These are phyloP conservation scores for Selaginella tamariscina DNA, from an alignment of 75 land plant genomes.

Conservation along the genomic window DNA sequence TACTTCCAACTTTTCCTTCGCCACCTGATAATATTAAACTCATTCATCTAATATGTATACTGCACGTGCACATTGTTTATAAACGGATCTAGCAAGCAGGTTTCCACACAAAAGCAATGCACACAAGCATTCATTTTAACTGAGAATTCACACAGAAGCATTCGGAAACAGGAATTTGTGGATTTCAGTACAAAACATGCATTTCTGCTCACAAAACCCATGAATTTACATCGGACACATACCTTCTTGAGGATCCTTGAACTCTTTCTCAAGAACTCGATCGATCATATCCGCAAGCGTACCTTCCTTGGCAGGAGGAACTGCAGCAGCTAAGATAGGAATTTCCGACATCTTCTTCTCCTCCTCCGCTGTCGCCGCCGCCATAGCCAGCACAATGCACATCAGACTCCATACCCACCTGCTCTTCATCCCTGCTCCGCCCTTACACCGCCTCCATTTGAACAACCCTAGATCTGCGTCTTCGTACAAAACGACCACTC, in stretches of 20 bases:
- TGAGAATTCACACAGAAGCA: not conserved
- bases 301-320: slow-evolving; percentile 47
- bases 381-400: not conserved
- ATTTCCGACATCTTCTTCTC: not conserved
- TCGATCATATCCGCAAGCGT: slow-evolving; percentile 86
- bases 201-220: too few species aligned
- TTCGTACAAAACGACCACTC: too few species aligned
- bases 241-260: slow-evolving; percentile 72
- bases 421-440: not conserved
- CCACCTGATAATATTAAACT: too few species aligned
- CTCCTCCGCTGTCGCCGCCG: not conserved
- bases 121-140: too few species aligned
- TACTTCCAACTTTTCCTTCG: slow-evolving; percentile 53
- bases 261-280: slow-evolving; percentile 82
- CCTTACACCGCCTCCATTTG: not conserved
- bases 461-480: not conserved
- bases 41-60: too few species aligned
- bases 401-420: not conserved
- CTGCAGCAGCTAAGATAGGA: slow-evolving; percentile 18
- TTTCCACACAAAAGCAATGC: too few species aligned
- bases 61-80: too few species aligned
- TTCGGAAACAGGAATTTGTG: not conserved
- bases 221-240: not conserved
- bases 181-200: not conserved
- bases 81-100: too few species aligned